Evolutionary conservation across 768 basidiomycete species (phyloP).

Genomic region (Boletus reticulatus): DNA sequence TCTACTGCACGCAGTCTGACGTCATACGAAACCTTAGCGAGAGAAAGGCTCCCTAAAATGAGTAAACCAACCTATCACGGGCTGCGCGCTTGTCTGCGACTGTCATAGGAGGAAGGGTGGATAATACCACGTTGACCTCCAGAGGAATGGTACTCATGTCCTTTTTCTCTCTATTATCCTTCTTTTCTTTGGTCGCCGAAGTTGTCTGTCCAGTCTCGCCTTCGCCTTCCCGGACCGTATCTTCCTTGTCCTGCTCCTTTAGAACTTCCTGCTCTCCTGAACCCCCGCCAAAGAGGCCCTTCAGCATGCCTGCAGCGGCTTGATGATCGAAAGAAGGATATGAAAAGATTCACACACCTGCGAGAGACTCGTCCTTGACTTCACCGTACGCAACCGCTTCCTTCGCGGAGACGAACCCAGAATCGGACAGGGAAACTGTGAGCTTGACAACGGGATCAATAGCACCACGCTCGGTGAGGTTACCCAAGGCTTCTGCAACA

Average conservation of each 20-base stretch:
- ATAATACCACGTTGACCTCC: constrained; percentile 58
- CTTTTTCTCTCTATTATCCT: constrained; percentile 37
- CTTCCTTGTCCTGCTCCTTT: constrained; percentile 27
- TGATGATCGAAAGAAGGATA: constrained; percentile 8
- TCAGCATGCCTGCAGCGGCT: constrained; percentile 65
- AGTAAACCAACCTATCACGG: constrained; percentile 58
- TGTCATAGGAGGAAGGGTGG: constrained; percentile 71
- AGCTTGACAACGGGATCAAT: constrained; percentile 85
- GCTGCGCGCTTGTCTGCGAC: constrained; percentile 72
- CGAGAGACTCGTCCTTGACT: constrained; percentile 75
- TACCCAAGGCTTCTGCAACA: constrained; percentile 72
- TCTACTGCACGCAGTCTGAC: constrained; percentile 78
- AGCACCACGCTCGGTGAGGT: constrained; percentile 80
- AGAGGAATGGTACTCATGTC: constrained; percentile 61
- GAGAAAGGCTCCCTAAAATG: not conserved
- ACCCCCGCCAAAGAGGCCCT: constrained; percentile 77
- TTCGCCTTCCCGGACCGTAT: constrained; percentile 28
- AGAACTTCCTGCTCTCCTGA: constrained; percentile 34
- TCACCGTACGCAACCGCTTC: constrained; percentile 81
- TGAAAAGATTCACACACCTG: constrained; percentile 44
- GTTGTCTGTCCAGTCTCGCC: constrained; percentile 20
- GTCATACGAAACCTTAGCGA: constrained; percentile 3
- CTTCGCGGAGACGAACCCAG: constrained; percentile 78
- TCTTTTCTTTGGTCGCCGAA: constrained; percentile 35
- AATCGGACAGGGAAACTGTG: constrained; percentile 78